Evolutionary conservation across 2,329 filamentous ascomycete genomes (phyloP).

Genomic region (Microsporum audouinii): DNA sequence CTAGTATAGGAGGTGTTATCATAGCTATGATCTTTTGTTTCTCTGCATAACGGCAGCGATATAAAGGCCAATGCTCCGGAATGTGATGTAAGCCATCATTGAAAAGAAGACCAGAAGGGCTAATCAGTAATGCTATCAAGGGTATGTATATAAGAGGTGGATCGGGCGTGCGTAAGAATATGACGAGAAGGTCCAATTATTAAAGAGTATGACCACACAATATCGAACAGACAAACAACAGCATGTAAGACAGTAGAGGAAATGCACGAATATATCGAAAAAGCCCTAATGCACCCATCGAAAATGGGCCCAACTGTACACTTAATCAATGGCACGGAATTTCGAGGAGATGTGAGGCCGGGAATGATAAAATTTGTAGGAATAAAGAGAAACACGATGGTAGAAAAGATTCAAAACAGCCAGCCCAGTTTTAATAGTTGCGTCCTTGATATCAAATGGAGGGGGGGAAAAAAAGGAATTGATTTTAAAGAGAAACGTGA

Average conservation of each 20-base stretch:
- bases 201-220: constrained; percentile 1
- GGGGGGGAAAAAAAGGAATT: neutral
- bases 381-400: neutral
- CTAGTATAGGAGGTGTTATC: neutral
- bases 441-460: neutral
- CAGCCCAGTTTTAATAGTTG: neutral
- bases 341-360: neutral
- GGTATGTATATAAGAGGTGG: neutral
- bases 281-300: neutral
- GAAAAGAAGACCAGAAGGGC: neutral
- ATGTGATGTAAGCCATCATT: neutral
- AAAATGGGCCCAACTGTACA: neutral
- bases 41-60: neutral
- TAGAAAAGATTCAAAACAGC: neutral
- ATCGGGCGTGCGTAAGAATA: neutral
- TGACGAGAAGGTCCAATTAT: constrained; percentile 1
- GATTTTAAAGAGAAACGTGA: neutral
- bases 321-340: neutral
- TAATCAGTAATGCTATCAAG: neutral
- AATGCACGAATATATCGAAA: neutral
- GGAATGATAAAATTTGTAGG: neutral
- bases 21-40: neutral
- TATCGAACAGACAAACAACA: neutral
- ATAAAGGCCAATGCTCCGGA: neutral
- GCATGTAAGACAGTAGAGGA: neutral